phyloP scores from a whole-genome alignment of 768 basidiomycete species.

The Strobilomyces echinocephalus region DNA sequence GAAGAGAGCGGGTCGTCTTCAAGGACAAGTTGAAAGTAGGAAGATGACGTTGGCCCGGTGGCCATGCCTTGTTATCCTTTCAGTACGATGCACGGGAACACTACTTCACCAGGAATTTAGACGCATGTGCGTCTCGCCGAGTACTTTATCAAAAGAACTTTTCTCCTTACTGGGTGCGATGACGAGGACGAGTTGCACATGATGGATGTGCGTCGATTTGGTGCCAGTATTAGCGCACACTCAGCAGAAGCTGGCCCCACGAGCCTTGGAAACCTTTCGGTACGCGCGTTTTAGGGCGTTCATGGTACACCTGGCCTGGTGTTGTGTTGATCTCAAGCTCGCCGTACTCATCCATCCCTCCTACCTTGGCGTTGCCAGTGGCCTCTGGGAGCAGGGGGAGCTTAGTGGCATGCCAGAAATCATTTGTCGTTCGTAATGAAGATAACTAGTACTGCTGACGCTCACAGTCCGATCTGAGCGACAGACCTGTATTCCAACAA shows the following conservation, averaged over 20 bases:
- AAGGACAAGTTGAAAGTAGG: constrained; percentile 9
- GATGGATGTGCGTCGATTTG: no score
- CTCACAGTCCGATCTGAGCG: neutral
- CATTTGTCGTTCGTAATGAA: neutral
- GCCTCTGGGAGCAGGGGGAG: no score
- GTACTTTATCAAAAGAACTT: no score
- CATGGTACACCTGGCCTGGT: no score
- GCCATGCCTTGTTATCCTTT: neutral
- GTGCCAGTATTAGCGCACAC: no score
- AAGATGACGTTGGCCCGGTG: neutral
- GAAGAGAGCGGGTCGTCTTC: constrained; percentile 9
- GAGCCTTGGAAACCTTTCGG: neutral
- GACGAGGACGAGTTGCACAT: neutral
- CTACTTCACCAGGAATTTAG: neutral
- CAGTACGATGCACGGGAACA: neutral
- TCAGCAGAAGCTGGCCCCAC: neutral
- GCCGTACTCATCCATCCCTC: no score
- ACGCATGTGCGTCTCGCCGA: no score
- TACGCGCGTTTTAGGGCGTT: no score
- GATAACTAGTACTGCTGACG: neutral
- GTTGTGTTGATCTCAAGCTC: no score
- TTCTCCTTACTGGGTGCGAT: no score
- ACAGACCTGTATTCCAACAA: neutral
- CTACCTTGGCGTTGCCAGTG: no score
- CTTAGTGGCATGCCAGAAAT: no score